Evolutionary conservation across 768 basidiomycete species (phyloP).

Genomic region (Serpula lacrymans): DNA sequence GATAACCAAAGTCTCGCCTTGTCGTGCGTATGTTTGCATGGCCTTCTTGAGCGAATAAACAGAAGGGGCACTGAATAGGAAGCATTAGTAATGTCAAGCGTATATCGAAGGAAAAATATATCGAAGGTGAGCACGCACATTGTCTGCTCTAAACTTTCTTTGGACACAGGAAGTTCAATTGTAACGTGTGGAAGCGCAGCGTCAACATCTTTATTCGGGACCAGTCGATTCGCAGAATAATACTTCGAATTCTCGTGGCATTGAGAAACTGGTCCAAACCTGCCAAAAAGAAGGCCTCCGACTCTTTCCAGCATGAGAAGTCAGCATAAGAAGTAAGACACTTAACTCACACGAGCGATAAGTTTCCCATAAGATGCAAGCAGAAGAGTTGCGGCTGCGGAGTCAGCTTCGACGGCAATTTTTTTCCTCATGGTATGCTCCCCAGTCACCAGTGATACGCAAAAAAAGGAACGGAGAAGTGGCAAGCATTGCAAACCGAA

Average conservation of each 20-base stretch:
- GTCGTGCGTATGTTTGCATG: slow-evolving; percentile 90
- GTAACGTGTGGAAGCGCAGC: slow-evolving; percentile 68
- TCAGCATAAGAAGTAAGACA: neutral
- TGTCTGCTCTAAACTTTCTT: slow-evolving; percentile 74
- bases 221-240: slow-evolving; percentile 69
- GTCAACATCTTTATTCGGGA: slow-evolving; percentile 59
- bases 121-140: slow-evolving; percentile 65
- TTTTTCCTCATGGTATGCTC: neutral
- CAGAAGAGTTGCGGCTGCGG: slow-evolving; percentile 57
- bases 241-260: slow-evolving; percentile 82
- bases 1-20: slow-evolving; percentile 79
- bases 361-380: slow-evolving; percentile 60
- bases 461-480: slow-evolving; percentile 72
- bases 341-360: slow-evolving; percentile 55
- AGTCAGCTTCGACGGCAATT: slow-evolving; percentile 10
- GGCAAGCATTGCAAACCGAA: slow-evolving; percentile 61
- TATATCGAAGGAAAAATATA: neutral
- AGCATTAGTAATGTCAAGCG: slow-evolving; percentile 7
- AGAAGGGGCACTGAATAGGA: slow-evolving; percentile 54
- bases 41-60: slow-evolving; percentile 79
- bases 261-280: slow-evolving; percentile 81
- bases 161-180: slow-evolving; percentile 85
- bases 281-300: too few relatives aligned
- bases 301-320: too few relatives aligned
- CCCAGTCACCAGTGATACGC: slow-evolving; percentile 65